Evolutionary conservation across 2,329 filamentous ascomycete species (phyloP).

Genomic region (Cytospora mali): DNA sequence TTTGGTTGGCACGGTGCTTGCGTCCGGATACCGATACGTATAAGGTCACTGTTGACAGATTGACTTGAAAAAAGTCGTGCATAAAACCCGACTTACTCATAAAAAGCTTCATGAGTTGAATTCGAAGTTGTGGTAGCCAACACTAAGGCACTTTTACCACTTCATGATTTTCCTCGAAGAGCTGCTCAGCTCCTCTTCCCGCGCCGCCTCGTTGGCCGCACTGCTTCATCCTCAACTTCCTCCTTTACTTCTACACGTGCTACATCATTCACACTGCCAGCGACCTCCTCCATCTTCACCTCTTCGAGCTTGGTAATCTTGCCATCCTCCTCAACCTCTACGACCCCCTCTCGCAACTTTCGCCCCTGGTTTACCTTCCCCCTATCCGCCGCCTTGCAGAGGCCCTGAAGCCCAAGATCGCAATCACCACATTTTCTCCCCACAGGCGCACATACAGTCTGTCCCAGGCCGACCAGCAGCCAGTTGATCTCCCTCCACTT

Average conservation of each 20-base stretch:
- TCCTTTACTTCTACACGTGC: slow-evolving; percentile 32
- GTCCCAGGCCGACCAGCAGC: slow-evolving; percentile 83
- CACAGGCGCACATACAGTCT: slow-evolving; percentile 81
- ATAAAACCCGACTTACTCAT: background rate
- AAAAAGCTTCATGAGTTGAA: background rate
- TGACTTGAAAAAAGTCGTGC: background rate
- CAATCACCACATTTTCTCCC: slow-evolving; percentile 84
- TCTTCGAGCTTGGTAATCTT: slow-evolving; percentile 35
- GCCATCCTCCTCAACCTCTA: slow-evolving; percentile 33
- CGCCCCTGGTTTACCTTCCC: slow-evolving; percentile 62
- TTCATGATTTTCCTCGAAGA: background rate
- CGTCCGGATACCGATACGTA: too few relatives aligned
- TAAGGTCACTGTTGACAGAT: too few relatives aligned
- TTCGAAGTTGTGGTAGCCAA: background rate
- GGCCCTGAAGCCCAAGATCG: slow-evolving; percentile 71
- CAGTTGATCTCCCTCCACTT: slow-evolving; percentile 93
- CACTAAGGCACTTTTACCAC: background rate
- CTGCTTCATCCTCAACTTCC: slow-evolving; percentile 32
- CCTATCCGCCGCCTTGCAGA: slow-evolving; percentile 74
- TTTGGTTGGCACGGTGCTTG: too few relatives aligned
- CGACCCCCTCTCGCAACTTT: slow-evolving; percentile 48
- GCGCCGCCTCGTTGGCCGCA: slow-evolving; percentile 24
- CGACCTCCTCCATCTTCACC: slow-evolving; percentile 22
- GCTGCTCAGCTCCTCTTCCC: slow-evolving; percentile 24
- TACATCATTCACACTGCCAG: slow-evolving; percentile 30